Evolutionary conservation across 2,329 filamentous ascomycete genomes (phyloP), one percentile per base, ranked within the genome.

Genomic region (Microdochium nivale): DNA sequence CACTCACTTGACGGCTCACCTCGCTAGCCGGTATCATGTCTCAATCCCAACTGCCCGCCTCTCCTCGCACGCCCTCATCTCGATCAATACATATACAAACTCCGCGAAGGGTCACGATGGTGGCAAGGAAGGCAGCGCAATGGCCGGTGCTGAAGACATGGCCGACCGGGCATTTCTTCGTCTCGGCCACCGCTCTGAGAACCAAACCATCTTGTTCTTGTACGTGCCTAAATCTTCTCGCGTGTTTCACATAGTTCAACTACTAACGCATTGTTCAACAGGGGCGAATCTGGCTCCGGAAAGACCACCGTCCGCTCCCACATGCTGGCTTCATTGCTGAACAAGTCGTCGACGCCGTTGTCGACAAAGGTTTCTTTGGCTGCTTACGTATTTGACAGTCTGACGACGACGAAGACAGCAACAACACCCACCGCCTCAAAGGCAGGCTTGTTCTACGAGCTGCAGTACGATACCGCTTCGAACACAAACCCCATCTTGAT

Each of bases 361-460:
- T 97, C 92, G 1, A 89, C 86, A 58, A 99, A 96, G 69, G 78
- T 96, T 21, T 96, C 92, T 2, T 86, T 95, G 49, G 92, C 92
- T 23, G 87, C 92, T 44, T 99, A 96, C 67, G 83, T 97, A 54
- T 99, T 99, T 67, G 94, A 99, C 65, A 88, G 90, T 2, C 79
- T 99, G 54, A 99, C 94, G 4, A 97, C 94, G 1, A 99, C 94
- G 25, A 99, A 99, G 73, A 95, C 92, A 1, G 85, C 91, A 32
- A 97, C 92, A 1, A 97, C 92, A 0, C 91, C 91, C 1, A 96
- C 90, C 2, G 94, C 94, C 25, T 97, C 92, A 49, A 97, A 97
- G 69, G 87, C 94, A 11, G 94, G 94, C 56, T 79, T 99, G 16
- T 96, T 95, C 66, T 94, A 94, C 67, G 94, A 99, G 68, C 78